Evolutionary conservation across 305 asterid genomes (phyloP).

Genomic region (Rubia balearica): DNA sequence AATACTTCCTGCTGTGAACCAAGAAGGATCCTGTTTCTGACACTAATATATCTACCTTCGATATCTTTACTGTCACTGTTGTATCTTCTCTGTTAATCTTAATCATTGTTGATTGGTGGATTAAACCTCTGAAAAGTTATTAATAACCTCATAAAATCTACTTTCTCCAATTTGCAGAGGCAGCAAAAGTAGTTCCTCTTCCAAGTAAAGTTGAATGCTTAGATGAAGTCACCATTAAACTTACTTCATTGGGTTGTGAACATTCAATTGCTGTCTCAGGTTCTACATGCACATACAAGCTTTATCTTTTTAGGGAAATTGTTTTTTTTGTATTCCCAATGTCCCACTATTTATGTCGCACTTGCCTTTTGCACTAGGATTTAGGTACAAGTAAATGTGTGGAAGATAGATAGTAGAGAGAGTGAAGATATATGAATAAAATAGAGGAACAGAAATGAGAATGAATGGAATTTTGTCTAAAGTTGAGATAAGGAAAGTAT

Average conservation of each 20-base stretch:
- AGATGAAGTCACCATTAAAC: conserved; percentile 52
- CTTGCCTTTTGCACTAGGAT: neutral
- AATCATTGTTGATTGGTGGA: neutral
- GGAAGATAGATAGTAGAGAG: neutral
- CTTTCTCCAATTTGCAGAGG: conserved; percentile 49
- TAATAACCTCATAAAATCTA: conserved; percentile 1
- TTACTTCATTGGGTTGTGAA: conserved; percentile 67
- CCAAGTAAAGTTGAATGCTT: conserved; percentile 80
- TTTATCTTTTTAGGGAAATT: neutral
- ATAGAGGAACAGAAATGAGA: neutral
- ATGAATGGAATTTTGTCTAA: neutral
- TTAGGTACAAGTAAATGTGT: neutral
- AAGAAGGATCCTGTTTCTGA: neutral
- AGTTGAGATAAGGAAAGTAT: neutral
- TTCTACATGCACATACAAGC: conserved; percentile 9
- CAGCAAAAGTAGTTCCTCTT: conserved; percentile 42
- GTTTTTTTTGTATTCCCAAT: neutral
- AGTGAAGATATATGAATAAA: neutral
- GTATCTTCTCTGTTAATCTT: neutral
- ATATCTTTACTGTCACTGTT: neutral
- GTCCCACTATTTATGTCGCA: neutral
- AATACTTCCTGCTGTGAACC: neutral
- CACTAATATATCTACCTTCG: neutral
- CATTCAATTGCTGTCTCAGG: conserved; percentile 98
- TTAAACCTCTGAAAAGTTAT: conserved; percentile 2